Evolutionary conservation across 352 stramenopile species (phyloP).

Genomic region (Thalassiosira livingstoniorum): DNA sequence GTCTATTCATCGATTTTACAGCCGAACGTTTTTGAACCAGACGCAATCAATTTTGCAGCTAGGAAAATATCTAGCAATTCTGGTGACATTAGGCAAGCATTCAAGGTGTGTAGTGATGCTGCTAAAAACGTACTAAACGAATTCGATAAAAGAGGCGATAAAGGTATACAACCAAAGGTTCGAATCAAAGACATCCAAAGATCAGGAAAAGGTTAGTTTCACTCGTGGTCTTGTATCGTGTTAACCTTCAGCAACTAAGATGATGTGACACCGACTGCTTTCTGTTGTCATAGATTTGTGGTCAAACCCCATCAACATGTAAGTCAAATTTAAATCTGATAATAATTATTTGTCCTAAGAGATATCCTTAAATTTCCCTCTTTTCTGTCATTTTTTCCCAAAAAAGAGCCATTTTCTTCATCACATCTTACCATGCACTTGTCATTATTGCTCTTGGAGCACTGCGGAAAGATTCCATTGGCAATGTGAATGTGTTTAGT

Average conservation of each 20-base stretch:
- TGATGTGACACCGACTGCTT: too few species aligned
- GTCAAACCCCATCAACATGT: too few species aligned
- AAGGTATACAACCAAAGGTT: slow-evolving; percentile 54
- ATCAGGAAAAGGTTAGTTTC: slow-evolving; percentile 65
- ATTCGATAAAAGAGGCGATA: slow-evolving; percentile 38
- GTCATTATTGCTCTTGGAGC: slow-evolving; percentile 75
- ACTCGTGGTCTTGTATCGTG: slow-evolving; percentile 53
- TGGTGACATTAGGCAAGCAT: slow-evolving; percentile 87
- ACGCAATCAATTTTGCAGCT: slow-evolving; percentile 72
- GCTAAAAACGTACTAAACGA: slow-evolving; percentile 74
- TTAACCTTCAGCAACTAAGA: too few species aligned
- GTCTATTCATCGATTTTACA: too few species aligned
- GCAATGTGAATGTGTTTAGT: slow-evolving; percentile 65
- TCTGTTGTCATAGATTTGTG: too few species aligned
- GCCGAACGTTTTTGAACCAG: too few species aligned
- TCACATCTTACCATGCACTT: slow-evolving; percentile 77
- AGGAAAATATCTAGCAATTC: slow-evolving; percentile 85
- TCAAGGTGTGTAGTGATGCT: slow-evolving; percentile 84
- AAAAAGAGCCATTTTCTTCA: slow-evolving; percentile 64
- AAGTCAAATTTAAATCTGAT: too few species aligned
- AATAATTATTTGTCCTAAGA: too few species aligned
- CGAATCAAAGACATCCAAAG: slow-evolving; percentile 77
- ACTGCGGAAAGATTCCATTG: slow-evolving; percentile 49
- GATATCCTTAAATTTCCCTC: too few species aligned
- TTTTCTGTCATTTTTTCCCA: too few species aligned